These are phyloP conservation scores for Saccharomycopsis oosterbeekiorum DNA, from an alignment of 805 yeast genomes.

Conservation along the genomic window DNA sequence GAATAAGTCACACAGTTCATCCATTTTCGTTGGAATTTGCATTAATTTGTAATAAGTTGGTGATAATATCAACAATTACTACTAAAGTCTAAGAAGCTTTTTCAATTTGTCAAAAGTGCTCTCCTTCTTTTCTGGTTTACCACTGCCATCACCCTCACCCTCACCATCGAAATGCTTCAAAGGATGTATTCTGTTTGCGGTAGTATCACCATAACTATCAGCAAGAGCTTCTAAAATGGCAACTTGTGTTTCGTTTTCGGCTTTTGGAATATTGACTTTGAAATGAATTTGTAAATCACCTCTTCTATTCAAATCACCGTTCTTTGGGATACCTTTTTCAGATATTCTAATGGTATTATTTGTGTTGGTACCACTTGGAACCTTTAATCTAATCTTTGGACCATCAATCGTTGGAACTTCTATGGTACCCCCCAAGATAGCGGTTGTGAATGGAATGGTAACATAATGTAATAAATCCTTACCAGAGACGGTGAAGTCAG, in stretches of 20 bases:
- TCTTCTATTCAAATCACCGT: conserved; percentile 41
- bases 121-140: conserved; percentile 2
- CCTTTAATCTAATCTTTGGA: conserved; percentile 59
- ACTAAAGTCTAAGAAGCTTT: conserved; percentile 5
- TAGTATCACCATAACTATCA: conserved; percentile 71
- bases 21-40: not conserved
- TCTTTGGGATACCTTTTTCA: conserved; percentile 76
- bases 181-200: conserved; percentile 63
- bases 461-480: conserved; percentile 56
- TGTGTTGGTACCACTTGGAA: conserved; percentile 75
- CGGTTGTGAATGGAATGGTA: conserved; percentile 86
- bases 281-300: conserved; percentile 77
- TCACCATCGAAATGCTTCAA: conserved; percentile 21
- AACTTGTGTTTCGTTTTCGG: conserved; percentile 74
- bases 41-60: not conserved
- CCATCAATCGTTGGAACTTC: conserved; percentile 90
- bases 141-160: not conserved
- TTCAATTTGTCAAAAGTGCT: conserved; percentile 16
- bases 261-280: conserved; percentile 60
- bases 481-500: conserved; percentile 55
- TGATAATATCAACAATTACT: not conserved
- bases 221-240: conserved; percentile 92
- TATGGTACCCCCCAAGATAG: conserved; percentile 88
- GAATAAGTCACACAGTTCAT: not conserved
- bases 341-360: conserved; percentile 70